phyloP scores from a whole-genome alignment of 1,139 yeast genomes.

The Taphrina deformans region DNA sequence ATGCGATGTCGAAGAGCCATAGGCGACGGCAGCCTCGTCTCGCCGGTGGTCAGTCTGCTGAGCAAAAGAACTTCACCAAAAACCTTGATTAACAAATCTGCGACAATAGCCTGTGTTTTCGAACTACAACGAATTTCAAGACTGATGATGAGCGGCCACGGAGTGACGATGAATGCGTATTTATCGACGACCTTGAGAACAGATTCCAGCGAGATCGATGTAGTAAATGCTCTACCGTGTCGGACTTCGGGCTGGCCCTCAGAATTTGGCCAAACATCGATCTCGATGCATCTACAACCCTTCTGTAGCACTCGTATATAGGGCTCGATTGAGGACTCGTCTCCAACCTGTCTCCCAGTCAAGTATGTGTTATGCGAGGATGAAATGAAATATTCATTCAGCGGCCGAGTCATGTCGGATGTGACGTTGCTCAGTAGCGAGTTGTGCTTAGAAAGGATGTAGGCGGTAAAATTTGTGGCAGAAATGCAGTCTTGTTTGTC shows the following conservation, averaged over 20 bases:
- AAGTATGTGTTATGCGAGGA: constrained; percentile 95
- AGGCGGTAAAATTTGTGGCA: constrained; percentile 56
- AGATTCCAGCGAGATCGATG: constrained; percentile 65
- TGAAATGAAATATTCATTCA: constrained; percentile 82
- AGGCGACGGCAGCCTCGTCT: constrained; percentile 65
- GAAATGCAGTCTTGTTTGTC: constrained; percentile 16
- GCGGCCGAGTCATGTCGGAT: constrained; percentile 63
- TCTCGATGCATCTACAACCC: constrained; percentile 90
- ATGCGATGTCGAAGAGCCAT: constrained; percentile 64
- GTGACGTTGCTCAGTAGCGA: constrained; percentile 40
- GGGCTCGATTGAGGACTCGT: constrained; percentile 86
- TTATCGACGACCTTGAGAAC: constrained; percentile 73
- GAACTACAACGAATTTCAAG: constrained; percentile 76
- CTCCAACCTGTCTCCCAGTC: constrained; percentile 85
- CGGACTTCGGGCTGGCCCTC: constrained; percentile 73
- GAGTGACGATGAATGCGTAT: constrained; percentile 81
- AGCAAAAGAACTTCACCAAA: constrained; percentile 63
- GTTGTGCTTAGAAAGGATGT: constrained; percentile 53
- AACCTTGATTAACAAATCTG: constrained; percentile 53
- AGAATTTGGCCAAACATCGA: constrained; percentile 92
- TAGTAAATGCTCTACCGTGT: constrained; percentile 83
- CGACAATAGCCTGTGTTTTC: constrained; percentile 63
- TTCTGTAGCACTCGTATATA: constrained; percentile 84
- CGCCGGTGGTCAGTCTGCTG: constrained; percentile 40
- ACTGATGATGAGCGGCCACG: constrained; percentile 83